Conservation (phyloP, 768 basidiomycete genomes). For the Amanita inopinata region DNA sequence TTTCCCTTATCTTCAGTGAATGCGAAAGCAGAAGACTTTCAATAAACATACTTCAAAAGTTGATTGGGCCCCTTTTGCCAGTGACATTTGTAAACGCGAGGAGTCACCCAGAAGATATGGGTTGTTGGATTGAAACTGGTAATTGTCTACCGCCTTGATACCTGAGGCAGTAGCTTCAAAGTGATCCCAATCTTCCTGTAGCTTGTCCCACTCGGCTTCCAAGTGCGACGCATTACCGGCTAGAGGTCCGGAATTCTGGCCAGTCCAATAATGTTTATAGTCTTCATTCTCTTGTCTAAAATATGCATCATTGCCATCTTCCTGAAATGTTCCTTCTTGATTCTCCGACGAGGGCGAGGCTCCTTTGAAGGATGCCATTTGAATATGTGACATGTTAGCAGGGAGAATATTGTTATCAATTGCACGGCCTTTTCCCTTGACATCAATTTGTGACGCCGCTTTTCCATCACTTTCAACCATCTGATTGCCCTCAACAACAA, state of each 20-base stretch:
- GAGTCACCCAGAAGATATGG: slow-evolving; percentile 65
- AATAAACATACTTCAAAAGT: slow-evolving; percentile 31
- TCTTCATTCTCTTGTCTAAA: slow-evolving; percentile 63
- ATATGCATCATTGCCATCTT: slow-evolving; percentile 55
- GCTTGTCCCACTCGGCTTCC: slow-evolving; percentile 44
- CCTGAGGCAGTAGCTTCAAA: slow-evolving; percentile 70
- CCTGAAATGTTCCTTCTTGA: slow-evolving; percentile 12
- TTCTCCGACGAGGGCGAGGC: background rate
- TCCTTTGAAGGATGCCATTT: background rate
- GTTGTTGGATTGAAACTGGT: slow-evolving; percentile 71
- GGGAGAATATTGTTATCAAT: slow-evolving; percentile 15
- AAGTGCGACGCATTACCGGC: slow-evolving; percentile 17
- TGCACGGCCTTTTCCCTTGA: slow-evolving; percentile 65
- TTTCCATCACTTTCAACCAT: slow-evolving; percentile 50
- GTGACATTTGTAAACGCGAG: slow-evolving; percentile 36
- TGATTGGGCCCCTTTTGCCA: slow-evolving; percentile 23
- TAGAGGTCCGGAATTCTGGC: slow-evolving; percentile 12
- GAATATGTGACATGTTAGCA: background rate
- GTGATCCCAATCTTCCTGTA: slow-evolving; percentile 74
- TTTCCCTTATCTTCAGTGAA: slow-evolving; percentile 11
- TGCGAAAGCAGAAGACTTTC: slow-evolving; percentile 8
- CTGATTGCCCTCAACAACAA: slow-evolving; percentile 69
- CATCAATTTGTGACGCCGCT: slow-evolving; percentile 22
- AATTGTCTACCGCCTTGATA: slow-evolving; percentile 43
- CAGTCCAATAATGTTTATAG: slow-evolving; percentile 48